phyloP scores from a whole-genome alignment of 208 protist species.

The Trypanosoma avium region DNA sequence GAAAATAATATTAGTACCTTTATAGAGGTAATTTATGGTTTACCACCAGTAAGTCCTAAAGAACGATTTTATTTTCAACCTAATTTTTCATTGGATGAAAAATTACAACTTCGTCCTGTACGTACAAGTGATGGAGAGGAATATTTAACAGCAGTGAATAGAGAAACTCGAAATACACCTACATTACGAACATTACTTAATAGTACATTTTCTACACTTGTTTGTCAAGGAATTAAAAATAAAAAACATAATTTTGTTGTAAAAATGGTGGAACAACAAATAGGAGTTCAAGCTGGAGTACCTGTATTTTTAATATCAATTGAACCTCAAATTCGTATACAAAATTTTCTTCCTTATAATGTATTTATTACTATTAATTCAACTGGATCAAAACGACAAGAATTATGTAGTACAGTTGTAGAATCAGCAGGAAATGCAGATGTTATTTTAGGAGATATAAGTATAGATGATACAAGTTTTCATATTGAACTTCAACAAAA shows the following conservation, averaged over 20 bases:
- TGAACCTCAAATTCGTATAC: constrained; percentile 57
- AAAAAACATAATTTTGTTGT: constrained; percentile 25
- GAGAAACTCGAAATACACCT: constrained; percentile 26
- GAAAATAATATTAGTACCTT: constrained; percentile 63
- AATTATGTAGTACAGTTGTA: constrained; percentile 26
- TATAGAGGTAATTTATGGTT: constrained; percentile 32
- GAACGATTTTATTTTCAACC: constrained; percentile 61
- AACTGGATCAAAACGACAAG: constrained; percentile 5
- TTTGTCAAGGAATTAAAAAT: constrained; percentile 20
- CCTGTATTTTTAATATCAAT: constrained; percentile 66
- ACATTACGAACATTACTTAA: constrained; percentile 48
- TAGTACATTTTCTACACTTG: constrained; percentile 32
- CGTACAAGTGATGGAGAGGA: constrained; percentile 13
- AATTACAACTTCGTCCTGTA: constrained; percentile 49
- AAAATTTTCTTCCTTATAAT: constrained; percentile 74
- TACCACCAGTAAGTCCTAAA: constrained; percentile 25
- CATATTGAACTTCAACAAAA: constrained; percentile 45
- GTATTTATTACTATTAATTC: constrained; percentile 41
- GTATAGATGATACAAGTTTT: constrained; percentile 33
- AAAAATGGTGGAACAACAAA: constrained; percentile 37
- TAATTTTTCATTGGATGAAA: constrained; percentile 36
- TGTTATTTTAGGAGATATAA: constrained; percentile 34
- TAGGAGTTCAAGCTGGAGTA: constrained; percentile 62
- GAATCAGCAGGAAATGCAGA: constrained; percentile 40
- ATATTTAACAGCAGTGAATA: constrained; percentile 23